Evolutionary conservation across 169 alveolate species (phyloP), one percentile per base, ranked within the genome.

Genomic region (Babesia sp.): DNA sequence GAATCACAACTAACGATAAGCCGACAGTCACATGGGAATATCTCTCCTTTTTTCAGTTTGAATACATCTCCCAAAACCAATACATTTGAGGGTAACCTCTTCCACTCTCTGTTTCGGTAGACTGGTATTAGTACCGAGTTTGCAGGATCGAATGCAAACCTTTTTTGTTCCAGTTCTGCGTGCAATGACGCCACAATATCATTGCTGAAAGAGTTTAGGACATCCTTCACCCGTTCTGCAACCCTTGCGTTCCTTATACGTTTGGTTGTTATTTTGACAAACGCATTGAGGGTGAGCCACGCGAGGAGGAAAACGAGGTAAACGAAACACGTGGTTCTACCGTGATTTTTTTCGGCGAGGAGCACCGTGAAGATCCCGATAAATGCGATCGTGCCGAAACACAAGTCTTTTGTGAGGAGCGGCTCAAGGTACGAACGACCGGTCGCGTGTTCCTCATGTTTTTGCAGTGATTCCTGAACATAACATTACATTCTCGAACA

Each of bases 41-140:
- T 55, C 18, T 80, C 78, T 16, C 81, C 81, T 8, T 34, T n/a
- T 26, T 60, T 58, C 29, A 80, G 42, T 64, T 80, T 80, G 71
- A 71, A 80, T 18, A 80, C 88, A 36, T 80, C 88, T 7, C 88
- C 88, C 20, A 54, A 20, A 20, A 69, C 88, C 28, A 80, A 34
- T 31, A 80, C 76, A 42, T 80, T 80, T 22, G 74, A 51, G 22
- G 88, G 88, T 33, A 80, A 48, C 0, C 88, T 41, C 61, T 51
- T 69, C 88, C 88, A 80, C 50, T 80, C 77, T 11, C 71, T 29
- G 41, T 80, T 55, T 22, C 88, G 75, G 50, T 71, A 71, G 6
- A 80, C 83, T 22, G 88, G 81, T 6, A 71, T 61, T n/a, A 80
- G 69, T 24, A 48, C 71, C 18, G 88, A 80, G 37, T 58, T 66